phyloP scores from a whole-genome alignment of 768 basidiomycete species.

The Lactarius akahatsu region DNA sequence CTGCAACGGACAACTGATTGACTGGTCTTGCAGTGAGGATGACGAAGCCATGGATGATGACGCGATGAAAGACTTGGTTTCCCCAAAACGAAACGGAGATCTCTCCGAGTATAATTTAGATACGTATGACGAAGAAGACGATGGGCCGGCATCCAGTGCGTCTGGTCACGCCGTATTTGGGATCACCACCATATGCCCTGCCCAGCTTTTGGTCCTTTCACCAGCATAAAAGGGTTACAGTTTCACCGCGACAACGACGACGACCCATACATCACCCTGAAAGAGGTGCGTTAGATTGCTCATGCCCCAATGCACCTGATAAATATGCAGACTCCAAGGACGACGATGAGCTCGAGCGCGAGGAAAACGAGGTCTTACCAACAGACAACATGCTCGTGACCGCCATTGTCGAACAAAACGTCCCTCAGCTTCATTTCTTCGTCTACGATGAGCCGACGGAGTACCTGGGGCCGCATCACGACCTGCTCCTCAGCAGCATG shows the following conservation, averaged over 20 bases:
- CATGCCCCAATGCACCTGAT: constrained; percentile 21
- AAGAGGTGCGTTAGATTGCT: constrained; percentile 60
- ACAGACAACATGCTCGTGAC: constrained; percentile 90
- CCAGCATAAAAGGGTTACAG: constrained; percentile 91
- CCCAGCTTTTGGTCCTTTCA: constrained; percentile 65
- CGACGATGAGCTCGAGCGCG: constrained; percentile 77
- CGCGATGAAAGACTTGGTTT: constrained; percentile 38
- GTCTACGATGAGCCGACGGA: constrained; percentile 92
- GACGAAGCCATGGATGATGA: constrained; percentile 60
- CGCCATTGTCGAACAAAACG: constrained; percentile 95
- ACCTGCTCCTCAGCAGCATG: constrained; percentile 95
- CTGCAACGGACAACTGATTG: constrained; percentile 37
- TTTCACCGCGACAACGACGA: constrained; percentile 91
- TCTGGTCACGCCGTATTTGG: constrained; percentile 14
- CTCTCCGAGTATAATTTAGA: constrained; percentile 88
- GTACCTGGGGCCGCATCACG: constrained; percentile 91
- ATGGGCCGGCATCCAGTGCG: constrained; percentile 38
- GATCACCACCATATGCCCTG: constrained; percentile 23
- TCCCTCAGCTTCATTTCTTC: constrained; percentile 94
- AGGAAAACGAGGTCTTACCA: constrained; percentile 85
- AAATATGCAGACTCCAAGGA: constrained; percentile 42
- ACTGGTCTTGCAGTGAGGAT: constrained; percentile 42
- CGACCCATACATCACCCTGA: constrained; percentile 95
- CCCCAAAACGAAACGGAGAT: constrained; percentile 44
- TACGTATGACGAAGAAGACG: constrained; percentile 81